Evolutionary conservation across 306 rosid genomes (phyloP).

Genomic region (Corylus avellana): DNA sequence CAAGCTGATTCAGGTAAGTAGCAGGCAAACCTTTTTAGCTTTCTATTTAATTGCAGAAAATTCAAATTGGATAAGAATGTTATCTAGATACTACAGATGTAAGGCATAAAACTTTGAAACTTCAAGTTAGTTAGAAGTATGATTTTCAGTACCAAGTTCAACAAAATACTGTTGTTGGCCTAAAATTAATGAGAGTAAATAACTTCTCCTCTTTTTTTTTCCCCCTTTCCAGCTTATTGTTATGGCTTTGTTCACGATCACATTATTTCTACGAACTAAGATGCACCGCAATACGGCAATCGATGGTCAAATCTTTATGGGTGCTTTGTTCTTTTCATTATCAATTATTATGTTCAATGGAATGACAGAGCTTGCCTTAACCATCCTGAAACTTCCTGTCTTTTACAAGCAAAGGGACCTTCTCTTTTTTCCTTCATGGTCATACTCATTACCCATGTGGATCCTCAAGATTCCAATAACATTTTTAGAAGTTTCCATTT

Average conservation of each 20-base stretch:
- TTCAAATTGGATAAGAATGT: no score
- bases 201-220: neutral
- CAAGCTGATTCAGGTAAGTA: conserved; percentile 42
- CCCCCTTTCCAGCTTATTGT: conserved; percentile 31
- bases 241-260: conserved; percentile 29
- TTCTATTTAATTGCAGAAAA: neutral
- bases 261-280: conserved; percentile 42
- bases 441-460: conserved; percentile 42
- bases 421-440: conserved; percentile 53
- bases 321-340: conserved; percentile 40
- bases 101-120: no score
- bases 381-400: conserved; percentile 48
- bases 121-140: no score
- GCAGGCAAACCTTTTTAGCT: neutral
- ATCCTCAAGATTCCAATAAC: conserved; percentile 43
- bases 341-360: conserved; percentile 41
- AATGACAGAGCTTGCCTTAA: conserved; percentile 45
- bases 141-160: no score
- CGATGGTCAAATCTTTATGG: conserved; percentile 46
- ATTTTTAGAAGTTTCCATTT: conserved; percentile 41
- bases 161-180: no score
- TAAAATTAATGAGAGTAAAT: neutral
- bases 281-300: conserved; percentile 24
- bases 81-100: no score
- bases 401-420: conserved; percentile 57